phyloP scores from a whole-genome alignment of 2,329 filamentous ascomycete genomes.

The Aureobasidium namibiae region DNA sequence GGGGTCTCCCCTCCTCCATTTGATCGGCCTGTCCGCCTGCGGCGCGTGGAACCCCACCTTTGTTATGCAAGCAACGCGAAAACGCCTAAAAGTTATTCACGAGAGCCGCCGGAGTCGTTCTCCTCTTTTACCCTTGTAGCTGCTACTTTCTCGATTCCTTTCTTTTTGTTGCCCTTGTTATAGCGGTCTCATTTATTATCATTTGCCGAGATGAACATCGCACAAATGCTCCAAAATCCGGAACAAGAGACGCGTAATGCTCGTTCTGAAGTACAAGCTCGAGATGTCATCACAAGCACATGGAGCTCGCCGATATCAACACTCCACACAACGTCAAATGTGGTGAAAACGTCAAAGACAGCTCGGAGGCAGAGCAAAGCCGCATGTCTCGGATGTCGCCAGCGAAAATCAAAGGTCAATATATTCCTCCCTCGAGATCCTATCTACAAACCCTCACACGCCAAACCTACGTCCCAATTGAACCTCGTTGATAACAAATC shows the following conservation, averaged over 20 bases:
- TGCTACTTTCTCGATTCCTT: background rate
- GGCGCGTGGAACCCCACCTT: too few relatives aligned
- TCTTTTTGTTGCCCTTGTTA: background rate
- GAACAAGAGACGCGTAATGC: background rate
- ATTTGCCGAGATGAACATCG: background rate
- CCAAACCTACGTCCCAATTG: too few relatives aligned
- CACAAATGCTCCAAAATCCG: background rate
- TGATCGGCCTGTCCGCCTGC: background rate
- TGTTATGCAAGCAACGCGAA: too few relatives aligned
- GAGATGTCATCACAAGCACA: background rate
- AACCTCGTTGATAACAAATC: background rate
- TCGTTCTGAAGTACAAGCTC: background rate
- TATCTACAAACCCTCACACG: background rate
- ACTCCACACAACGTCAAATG: background rate
- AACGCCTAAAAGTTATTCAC: too few relatives aligned
- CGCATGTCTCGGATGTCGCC: background rate
- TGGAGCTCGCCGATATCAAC: background rate
- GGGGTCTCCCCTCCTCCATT: background rate
- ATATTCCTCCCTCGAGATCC: background rate
- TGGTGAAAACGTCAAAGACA: background rate
- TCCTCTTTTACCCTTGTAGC: background rate
- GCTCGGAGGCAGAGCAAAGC: background rate
- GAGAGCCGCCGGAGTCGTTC: background rate
- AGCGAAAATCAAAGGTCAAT: slow-evolving; percentile 1
- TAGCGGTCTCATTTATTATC: background rate